Evolutionary conservation across 768 basidiomycete species (phyloP), one percentile per base, ranked within the genome.

Genomic region (Lactarius indigo): DNA sequence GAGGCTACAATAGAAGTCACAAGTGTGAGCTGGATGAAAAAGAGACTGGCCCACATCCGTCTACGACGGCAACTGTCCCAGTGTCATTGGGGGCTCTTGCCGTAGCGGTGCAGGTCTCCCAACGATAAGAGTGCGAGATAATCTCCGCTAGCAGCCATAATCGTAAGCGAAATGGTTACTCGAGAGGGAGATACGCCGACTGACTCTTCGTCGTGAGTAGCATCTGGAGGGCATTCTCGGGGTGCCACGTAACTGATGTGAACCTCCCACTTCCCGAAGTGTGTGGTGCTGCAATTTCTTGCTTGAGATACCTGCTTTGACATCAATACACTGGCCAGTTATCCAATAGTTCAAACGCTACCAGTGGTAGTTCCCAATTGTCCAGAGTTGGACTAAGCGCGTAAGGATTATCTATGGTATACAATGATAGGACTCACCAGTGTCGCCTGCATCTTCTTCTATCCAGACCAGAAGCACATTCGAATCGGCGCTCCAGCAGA

Each of bases 331-430:
- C 28, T 37, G 42, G 42, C 69, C 28, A 37, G 63, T n/a, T 59
- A 13, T 41, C 12, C 23, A 37, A 57, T 4, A 42, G 64, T 8
- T 2, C 41, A 33, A 7, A 23, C 72, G 74, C 30, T 70, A 91
- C 94, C 97, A 98, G 74, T 98, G 89, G 75, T 97, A 98, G 74
- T 99, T 99, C 35, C 91, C 88, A 8, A 84, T 92, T 1, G 93
- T 91, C 94, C 95, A 99, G 0, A 98, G 79, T 78, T 99, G 97
- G 20, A 98, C 93, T 89, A 74, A 47, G 57, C 61, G n/a, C 28
- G 31, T 37, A 59, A 64, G 54, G 44, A 30, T 59, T 18, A 18
- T 33, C 44, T 59, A 23, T n/a, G 37, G 61, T 23, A 26, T 31
- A 71, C 50, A 72, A 62, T 59, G 28, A 20, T 59, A 18, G 31